Evolutionary conservation across 768 basidiomycete genomes (phyloP), one percentile per base, ranked within the genome.

Genomic region (Pleurotus tuoliensis): DNA sequence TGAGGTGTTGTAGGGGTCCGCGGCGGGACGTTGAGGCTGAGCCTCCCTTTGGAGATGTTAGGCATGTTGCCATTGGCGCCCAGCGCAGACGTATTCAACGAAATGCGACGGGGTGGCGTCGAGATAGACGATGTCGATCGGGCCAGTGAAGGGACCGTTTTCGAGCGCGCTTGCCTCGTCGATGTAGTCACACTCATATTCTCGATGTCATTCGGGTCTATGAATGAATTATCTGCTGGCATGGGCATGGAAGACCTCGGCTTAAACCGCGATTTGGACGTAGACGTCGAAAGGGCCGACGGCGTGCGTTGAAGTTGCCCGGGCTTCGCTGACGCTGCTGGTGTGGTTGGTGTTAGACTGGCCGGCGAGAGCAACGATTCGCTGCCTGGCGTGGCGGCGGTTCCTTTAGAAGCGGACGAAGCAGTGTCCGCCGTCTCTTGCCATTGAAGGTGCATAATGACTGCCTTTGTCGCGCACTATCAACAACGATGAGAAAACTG

Each of bases 381-480:
- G 6, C 59, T 58, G 30, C 64, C 50, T 41, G 34, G 54, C 56
- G 25, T 48, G 44, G 15, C 24, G 18, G 56, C 22, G 25, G 46
- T 20, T n/a, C 8, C 43, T 4, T 46, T 24, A 22, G 52, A 38
- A 13, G 56, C 8, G 16, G 61, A 41, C 56, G 63, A 58, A 18
- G 69, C 66, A 24, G 64, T 68, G 18, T 22, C 39, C 30, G 74
- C 82, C 8, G 79, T 82, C 67, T 92, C 89, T 58, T 87, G 86
- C 92, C 92, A 94, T 68, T 92, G 89, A 2, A 94, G 71, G 64
- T 93, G 92, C 40, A 94, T 67, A 56, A 94, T 91, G 16, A 93
- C 76, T 2, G 88, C 90, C 69, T 94, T 94, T 0, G 92, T 94
- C 1, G 92, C 92, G 63, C 92, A 94, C 92, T 92, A 52, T 47